Evolutionary conservation across 306 rosid species (phyloP).

Genomic region (Cucumis sativus): Cucumber_9930_V3 NC_026658.2:15059001-15059500

Average conservation of each 20-base stretch:
- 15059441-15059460: not conserved
- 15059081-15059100: slow-evolving; percentile 32
- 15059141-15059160: not conserved
- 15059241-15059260: not conserved
- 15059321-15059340: not conserved
- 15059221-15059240: not conserved
- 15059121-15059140: not conserved
- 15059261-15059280: not conserved
- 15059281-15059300: not conserved
- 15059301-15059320: not conserved
- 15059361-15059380: not conserved
- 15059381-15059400: not conserved
- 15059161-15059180: not conserved
- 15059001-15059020: slow-evolving; percentile 59
- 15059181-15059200: not conserved
- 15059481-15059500: not conserved
- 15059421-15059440: not conserved
- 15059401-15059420: not conserved
- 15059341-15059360: not conserved
- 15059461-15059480: not conserved
- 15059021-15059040: slow-evolving; percentile 28
- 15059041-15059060: slow-evolving; percentile 47
- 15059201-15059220: not conserved
- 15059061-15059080: slow-evolving; percentile 25
- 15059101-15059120: not conserved